A percentile compares a stretch with the other conserved stretches of the same genome.
These are phyloP conservation scores for Amyloporia xantha DNA, from an alignment of 768 basidiomycete genomes.

Conservation along the genomic window DNA sequence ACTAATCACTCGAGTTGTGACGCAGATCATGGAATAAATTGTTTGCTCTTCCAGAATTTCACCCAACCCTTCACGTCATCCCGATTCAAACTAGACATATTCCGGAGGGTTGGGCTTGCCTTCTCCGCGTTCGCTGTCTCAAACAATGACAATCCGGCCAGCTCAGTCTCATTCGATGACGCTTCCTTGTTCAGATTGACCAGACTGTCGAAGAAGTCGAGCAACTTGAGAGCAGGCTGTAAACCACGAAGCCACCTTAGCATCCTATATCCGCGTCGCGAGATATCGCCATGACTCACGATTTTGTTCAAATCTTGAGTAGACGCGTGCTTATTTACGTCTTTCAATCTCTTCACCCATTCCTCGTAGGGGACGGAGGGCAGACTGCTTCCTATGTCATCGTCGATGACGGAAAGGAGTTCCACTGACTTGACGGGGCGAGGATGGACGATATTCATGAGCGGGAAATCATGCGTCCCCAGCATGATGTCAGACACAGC, in stretches of 20 bases:
- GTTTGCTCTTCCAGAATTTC: constrained; percentile 5
- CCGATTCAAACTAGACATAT: constrained; percentile 6
- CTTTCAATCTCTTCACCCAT: constrained; percentile 2
- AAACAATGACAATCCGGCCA: constrained; percentile 2
- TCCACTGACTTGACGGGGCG: constrained; percentile 6
- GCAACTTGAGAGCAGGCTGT: constrained; percentile 5
- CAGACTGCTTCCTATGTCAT: neutral
- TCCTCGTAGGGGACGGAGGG: neutral
- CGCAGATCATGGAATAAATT: neutral
- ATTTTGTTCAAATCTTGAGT: neutral
- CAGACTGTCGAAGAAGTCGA: neutral
- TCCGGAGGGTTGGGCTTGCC: constrained; percentile 3
- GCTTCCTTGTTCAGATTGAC: neutral
- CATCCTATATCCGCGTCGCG: too few species aligned
- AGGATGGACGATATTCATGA: constrained; percentile 18
- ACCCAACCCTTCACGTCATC: constrained; percentile 11
- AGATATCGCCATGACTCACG: neutral
- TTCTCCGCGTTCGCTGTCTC: constrained; percentile 7
- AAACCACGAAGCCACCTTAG: too few species aligned
- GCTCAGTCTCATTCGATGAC: neutral
- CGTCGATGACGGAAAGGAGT: neutral
- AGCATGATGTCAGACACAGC: constrained; percentile 9
- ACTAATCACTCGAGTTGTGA: too few species aligned
- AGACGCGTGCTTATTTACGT: neutral
- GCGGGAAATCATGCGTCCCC: neutral